Evolutionary conservation across 2,329 filamentous ascomycete species (phyloP), one percentile per base, ranked within the genome.

Genomic region (Ophiostoma quercus): DNA sequence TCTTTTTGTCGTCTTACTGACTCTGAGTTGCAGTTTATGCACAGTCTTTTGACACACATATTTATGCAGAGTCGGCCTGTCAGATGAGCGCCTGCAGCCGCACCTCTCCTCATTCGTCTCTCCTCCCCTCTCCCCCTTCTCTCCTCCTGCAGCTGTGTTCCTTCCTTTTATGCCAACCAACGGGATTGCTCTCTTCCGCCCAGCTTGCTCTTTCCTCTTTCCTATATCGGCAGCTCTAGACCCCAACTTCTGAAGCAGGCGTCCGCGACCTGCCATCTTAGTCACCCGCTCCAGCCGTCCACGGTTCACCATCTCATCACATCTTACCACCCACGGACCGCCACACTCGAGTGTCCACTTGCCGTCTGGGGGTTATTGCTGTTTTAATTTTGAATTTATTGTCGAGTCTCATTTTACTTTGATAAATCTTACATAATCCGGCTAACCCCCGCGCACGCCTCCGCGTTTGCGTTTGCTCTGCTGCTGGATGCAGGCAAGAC

Each of bases 331-430:
- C 51, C 51, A 57, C 51, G 51, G 51, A 6, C 51, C 51, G 16
- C 16, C 51, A 25, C 51, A 57, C 51, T 57, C 51, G 51, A 47
- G 51, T 25, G 51, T 25, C 51, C 51, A 57, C 51, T 57, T 57
- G 22, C 51, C 51, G 51, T 54, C 51, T 57, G 51, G 51, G n/a
- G 8, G 8, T 14, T 57, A 57, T 57, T 25, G 25, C 25, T 57
- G 9, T 57, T 12, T 12, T 12, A 22, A 3, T 1, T 22, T 29
- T 25, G 7, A 25, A 25, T 25, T 57, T 25, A 29, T n/a, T 25
- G 16, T 51, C 12, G 11, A 41, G 39, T 41, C 39, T 41, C 39
- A 41, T 41, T 41, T 14, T n/a, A n/a, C 7, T 47, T 47, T 8
- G 16, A 19, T 47, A 6, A n/a, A 19, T 47, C 43, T 47, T 47